A percentile compares a stretch with the other conserved stretches of the same genome.
Conservation (phyloP, 2,329 filamentous ascomycete genomes). For the Emericellopsis atlantica region DNA sequence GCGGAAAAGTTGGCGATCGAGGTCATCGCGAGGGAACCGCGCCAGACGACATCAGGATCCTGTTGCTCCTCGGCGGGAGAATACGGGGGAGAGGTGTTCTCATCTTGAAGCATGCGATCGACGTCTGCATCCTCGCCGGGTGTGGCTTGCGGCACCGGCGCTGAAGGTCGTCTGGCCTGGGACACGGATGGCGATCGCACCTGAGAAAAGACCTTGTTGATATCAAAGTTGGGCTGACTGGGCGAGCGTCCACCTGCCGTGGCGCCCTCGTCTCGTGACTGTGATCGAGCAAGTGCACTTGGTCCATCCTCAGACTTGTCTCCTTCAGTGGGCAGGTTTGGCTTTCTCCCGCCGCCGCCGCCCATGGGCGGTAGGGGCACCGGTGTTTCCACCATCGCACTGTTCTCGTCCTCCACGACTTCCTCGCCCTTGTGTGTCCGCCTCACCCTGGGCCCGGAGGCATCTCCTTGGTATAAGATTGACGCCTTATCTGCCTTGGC, state of each 20-base stretch:
- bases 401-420: slow-evolving; percentile 64
- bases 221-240: slow-evolving; percentile 55
- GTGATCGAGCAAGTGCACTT: slow-evolving; percentile 13
- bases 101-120: slow-evolving; percentile 75
- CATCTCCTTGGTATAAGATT: slow-evolving; percentile 63
- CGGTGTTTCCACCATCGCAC: slow-evolving; percentile 12
- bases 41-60: slow-evolving; percentile 66
- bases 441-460: slow-evolving; percentile 59
- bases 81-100: slow-evolving; percentile 69
- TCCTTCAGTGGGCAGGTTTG: neutral
- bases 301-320: slow-evolving; percentile 11
- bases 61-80: slow-evolving; percentile 61
- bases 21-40: slow-evolving; percentile 64
- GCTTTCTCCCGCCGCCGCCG: neutral
- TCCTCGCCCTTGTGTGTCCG: slow-evolving; percentile 95
- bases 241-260: slow-evolving; percentile 31
- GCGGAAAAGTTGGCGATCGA: slow-evolving; percentile 64
- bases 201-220: slow-evolving; percentile 74
- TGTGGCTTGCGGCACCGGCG: slow-evolving; percentile 32
- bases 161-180: slow-evolving; percentile 33
- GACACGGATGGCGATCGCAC: slow-evolving; percentile 59
- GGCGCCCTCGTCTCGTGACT: slow-evolving; percentile 32
- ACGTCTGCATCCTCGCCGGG: slow-evolving; percentile 76
- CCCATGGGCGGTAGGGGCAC: slow-evolving; percentile 13
- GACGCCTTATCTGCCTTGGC: slow-evolving; percentile 72